Base-by-base conservation (phyloP, 1,139 yeast species). In the Taphrina pruni region DNA sequence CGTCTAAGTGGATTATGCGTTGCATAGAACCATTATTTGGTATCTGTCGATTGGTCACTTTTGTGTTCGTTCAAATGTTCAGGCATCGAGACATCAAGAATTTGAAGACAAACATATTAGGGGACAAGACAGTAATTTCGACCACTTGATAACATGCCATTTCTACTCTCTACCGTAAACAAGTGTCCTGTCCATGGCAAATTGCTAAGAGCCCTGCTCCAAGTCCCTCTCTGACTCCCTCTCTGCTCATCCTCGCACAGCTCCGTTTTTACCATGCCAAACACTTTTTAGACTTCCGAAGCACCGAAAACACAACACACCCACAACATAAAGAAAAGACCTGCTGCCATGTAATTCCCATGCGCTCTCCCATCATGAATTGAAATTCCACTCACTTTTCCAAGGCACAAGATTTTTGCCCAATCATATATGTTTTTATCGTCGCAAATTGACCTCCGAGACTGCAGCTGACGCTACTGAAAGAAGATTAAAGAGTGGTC, bases 241-340 rank as follows among this genome's bases (percentile, higher is more conserved):
- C n/a, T 17, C 8, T n/a, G 17, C 48, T 45, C 48, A 45, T 45
- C 48, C 48, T 45, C 48, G 48, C 48, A 45, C 48, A 45, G 48
- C 48, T 45, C 20, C 48, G 11, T n/a, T n/a, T 45, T 45, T n/a
- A 45, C 48, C 48, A 45, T 45, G 20, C 48, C 43, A 45, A 45
- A 45, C 21, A 45, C 48, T 45, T 45, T 45, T 45, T 5, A n/a
- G 9, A 14, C 20, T n/a, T 20, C 48, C 43, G 2, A 26, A 45
- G 9, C 20, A 4, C 48, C 20, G 9, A 45, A 12, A 14, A n/a
- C 5, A 45, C 48, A 45, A 17, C 26, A 45, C 8, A 7, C 12
- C n/a, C 48, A 11, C 8, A 45, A n/a, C n/a, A 45, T 20, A 45
- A 45, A 39, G 14, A 39, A 45, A 45, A 5, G n/a, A 12, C 48